Evolutionary conservation across 768 basidiomycete species (phyloP).

Genomic region (Boletellus ananiceps): DNA sequence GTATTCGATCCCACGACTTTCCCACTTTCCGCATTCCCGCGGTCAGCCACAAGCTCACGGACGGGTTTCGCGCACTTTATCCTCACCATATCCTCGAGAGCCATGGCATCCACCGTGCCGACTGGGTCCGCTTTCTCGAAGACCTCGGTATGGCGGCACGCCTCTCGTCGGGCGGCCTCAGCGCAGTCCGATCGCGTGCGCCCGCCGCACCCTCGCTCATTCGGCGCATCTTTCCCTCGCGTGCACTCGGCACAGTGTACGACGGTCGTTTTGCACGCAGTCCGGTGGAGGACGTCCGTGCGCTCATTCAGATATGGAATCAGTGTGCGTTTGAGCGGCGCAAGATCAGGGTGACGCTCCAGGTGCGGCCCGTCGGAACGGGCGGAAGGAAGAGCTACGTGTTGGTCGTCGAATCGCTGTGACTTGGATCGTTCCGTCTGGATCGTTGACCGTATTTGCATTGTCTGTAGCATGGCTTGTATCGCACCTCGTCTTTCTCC

Average conservation of each 20-base stretch:
- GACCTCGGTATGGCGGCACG: slow-evolving; percentile 28
- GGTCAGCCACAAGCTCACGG: slow-evolving; percentile 15
- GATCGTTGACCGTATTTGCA: not conserved
- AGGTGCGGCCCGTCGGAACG: not conserved
- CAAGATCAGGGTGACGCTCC: slow-evolving; percentile 22
- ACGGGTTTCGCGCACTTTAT: slow-evolving; percentile 27
- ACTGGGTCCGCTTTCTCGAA: slow-evolving; percentile 30
- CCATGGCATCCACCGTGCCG: slow-evolving; percentile 25
- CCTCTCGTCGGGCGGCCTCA: slow-evolving; percentile 19
- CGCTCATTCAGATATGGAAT: slow-evolving; percentile 28
- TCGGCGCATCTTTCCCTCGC: slow-evolving; percentile 16
- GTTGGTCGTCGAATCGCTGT: slow-evolving; percentile 28
- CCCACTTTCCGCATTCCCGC: slow-evolving; percentile 26
- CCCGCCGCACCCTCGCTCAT: slow-evolving; percentile 12
- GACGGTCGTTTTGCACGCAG: slow-evolving; percentile 18
- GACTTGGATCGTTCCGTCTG: not conserved
- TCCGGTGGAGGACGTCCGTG: slow-evolving; percentile 20
- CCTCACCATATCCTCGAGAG: slow-evolving; percentile 21
- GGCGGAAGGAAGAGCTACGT: slow-evolving; percentile 5
- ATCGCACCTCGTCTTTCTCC: not conserved
- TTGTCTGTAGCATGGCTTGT: not conserved
- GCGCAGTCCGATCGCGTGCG: slow-evolving; percentile 21
- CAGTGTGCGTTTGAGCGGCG: slow-evolving; percentile 31
- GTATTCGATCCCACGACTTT: slow-evolving; percentile 25
- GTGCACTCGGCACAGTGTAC: slow-evolving; percentile 15